Base-by-base conservation (phyloP, 169 alveolate genomes). In the Babesia caballi region DNA sequence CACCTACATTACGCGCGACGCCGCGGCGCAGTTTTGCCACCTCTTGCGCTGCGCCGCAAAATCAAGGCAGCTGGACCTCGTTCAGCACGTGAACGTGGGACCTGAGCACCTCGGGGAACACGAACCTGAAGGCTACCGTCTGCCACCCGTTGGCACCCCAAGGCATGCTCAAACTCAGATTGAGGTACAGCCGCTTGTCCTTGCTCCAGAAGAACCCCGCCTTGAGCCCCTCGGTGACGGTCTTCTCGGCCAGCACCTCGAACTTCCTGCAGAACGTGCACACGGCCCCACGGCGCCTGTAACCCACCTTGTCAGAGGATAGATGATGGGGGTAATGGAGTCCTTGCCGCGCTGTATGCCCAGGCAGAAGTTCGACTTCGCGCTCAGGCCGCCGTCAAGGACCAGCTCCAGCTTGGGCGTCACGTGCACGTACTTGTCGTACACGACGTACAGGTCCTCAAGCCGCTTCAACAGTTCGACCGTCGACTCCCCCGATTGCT, bases 141-240 rank as follows among this genome's bases (percentile, higher is more conserved):
- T 76, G 85, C 78, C 78, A 76, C 6, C 72, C 70, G 36, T 25
- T 49, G 32, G 42, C 67, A 0, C 85, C 85, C 85, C 85, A 76
- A 14, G 57, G 65, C 6, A 42, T 14, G 30, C 67, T 60, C 35
- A 60, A 25, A 32, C 75, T 76, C 33, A 76, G 53, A 35, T 65
- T 76, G 32, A 76, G 0, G 50, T 35, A 76, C 32, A 76, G 41
- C 3, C 61, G 11, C 17, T 76, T 66, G 66, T 76, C 81, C 71
- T 47, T 61, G 66, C 81, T 76, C 49, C 69, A 41, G 52, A 52
- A 76, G 25, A 76, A 3, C 11, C 72, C 71, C 15, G 70, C 69
- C 66, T 76, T 76, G n/a, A 76, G 42, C 19, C 58, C 85, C 33
- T 76, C 81, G 28, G 85, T 76, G 32, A 76, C 7, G 12, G 69